Percentiles rank a stretch among this genome's conserved stretches.
These are phyloP conservation scores for Penicillium angulare DNA, from an alignment of 495 filamentous ascomycete genomes.

Conservation along the genomic window DNA sequence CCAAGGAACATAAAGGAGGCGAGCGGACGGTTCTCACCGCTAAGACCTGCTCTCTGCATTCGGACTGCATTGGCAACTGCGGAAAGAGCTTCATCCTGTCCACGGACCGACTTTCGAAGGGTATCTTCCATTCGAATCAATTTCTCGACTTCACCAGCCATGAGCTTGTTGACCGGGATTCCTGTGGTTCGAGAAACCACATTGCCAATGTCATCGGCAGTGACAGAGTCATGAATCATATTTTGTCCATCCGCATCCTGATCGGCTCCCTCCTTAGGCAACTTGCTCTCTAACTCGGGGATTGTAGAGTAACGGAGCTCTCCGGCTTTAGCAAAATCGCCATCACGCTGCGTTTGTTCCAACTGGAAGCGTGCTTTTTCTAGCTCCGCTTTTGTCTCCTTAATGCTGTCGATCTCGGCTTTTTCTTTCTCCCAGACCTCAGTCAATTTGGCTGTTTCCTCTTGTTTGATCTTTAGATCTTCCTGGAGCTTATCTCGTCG, in stretches of 20 bases:
- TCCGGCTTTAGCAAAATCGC: conserved; percentile 86
- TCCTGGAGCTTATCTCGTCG: conserved; percentile 81
- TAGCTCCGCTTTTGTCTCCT: conserved; percentile 78
- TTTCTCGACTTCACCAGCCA: conserved; percentile 88
- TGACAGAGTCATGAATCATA: conserved; percentile 88
- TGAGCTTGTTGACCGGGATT: conserved; percentile 87
- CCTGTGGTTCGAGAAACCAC: conserved; percentile 91
- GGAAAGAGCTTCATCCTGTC: conserved; percentile 89
- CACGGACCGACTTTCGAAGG: conserved; percentile 78
- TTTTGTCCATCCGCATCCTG: conserved; percentile 46
- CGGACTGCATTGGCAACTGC: conserved; percentile 91
- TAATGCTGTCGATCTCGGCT: conserved; percentile 77
- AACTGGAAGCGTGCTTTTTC: conserved; percentile 83
- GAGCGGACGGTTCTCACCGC: conserved; percentile 84
- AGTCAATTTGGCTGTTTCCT: conserved; percentile 63
- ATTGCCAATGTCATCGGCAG: conserved; percentile 85
- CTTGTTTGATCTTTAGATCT: conserved; percentile 69
- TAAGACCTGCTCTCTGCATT: conserved; percentile 89
- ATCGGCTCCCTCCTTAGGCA: conserved; percentile 70
- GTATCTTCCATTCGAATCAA: conserved; percentile 93
- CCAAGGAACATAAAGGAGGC: conserved; percentile 98
- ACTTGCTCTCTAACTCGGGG: conserved; percentile 70
- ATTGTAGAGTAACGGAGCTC: conserved; percentile 86
- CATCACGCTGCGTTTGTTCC: conserved; percentile 81
- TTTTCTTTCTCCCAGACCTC: conserved; percentile 89